Evolutionary conservation across 139 green algal genomes (phyloP).

Genomic region (Chlamydomonas sphaeroides): DNA sequence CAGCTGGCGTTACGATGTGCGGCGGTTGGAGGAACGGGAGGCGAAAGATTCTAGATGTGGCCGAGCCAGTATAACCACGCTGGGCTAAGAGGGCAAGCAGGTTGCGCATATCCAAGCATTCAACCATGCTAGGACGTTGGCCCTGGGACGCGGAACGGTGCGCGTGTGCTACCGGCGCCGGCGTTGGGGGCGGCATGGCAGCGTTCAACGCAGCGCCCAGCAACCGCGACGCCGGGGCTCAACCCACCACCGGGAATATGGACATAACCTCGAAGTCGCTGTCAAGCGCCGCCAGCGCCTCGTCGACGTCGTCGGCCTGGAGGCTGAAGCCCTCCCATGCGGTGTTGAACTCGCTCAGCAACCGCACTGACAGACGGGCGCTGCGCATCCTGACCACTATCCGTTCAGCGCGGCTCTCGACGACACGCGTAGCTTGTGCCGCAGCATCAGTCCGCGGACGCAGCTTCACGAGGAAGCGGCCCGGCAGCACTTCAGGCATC

Average conservation of each 20-base stretch:
- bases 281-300: not conserved
- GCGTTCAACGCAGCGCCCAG: no score
- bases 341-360: not conserved
- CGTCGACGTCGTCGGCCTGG: not conserved
- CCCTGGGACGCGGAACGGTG: no score
- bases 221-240: no score
- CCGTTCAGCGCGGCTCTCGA: not conserved
- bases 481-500: not conserved
- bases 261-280: not conserved
- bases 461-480: slow-evolving; percentile 30
- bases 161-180: no score
- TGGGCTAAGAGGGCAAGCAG: no score
- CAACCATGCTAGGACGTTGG: no score
- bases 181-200: no score
- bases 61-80: no score
- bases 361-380: not conserved
- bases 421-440: not conserved
- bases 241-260: slow-evolving; percentile 28
- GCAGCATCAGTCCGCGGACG: not conserved
- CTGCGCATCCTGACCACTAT: not conserved
- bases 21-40: no score
- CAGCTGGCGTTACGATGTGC: no score
- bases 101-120: no score
- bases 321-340: slow-evolving; percentile 27
- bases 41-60: no score